A percentile compares a stretch with the other conserved stretches of the same genome.
phyloP scores from a whole-genome alignment of 164 flowering plant species.

The Cinnamomum chago region DNA sequence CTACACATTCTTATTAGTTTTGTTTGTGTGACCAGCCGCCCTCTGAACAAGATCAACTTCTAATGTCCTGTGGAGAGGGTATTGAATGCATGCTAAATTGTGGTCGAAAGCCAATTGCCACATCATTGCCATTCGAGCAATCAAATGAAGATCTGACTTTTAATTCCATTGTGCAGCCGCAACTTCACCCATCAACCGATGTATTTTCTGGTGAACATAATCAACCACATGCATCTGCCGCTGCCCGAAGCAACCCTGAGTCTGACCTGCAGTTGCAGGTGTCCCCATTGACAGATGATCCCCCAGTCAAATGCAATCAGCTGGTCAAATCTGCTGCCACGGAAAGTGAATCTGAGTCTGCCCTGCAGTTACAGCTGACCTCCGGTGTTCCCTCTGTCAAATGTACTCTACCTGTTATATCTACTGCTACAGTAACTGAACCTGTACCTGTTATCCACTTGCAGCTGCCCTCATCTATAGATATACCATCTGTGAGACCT shows the following conservation, averaged over 20 bases:
- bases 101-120: neutral
- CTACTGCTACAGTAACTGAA: conserved; percentile 11
- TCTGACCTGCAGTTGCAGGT: conserved; percentile 9
- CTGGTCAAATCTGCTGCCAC: neutral
- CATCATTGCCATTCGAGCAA: neutral
- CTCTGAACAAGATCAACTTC: conserved; percentile 11
- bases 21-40: conserved; percentile 11
- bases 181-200: neutral
- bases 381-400: conserved; percentile 16
- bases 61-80: conserved; percentile 12
- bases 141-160: neutral
- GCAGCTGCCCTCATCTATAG: conserved; percentile 9
- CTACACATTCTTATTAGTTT: too few relatives aligned
- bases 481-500: neutral
- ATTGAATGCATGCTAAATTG: conserved; percentile 5
- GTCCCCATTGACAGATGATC: neutral
- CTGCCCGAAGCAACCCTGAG: neutral
- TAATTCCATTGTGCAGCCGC: conserved; percentile 9
- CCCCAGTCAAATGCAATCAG: neutral
- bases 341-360: neutral
- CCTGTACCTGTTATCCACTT: conserved; percentile 10
- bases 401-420: conserved; percentile 11
- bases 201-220: too few relatives aligned
- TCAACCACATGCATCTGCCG: neutral
- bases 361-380: neutral